Percentiles rank a stretch among this genome's conserved stretches.
Evolutionary conservation across 129 eudicot species (phyloP).

Genomic region (Ambrosia artemisiifolia): DNA sequence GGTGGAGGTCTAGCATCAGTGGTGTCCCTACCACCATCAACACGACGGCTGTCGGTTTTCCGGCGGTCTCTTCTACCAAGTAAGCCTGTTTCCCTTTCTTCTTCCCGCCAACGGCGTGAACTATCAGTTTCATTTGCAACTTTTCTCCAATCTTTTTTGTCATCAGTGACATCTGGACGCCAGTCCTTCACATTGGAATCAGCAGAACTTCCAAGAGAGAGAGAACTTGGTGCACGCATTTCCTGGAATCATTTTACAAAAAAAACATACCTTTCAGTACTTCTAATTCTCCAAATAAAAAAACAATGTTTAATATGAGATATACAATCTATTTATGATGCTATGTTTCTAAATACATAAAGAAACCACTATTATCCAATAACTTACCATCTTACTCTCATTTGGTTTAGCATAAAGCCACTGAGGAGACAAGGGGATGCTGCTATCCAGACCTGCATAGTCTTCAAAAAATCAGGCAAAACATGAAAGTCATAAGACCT

Average conservation of each 20-base stretch:
- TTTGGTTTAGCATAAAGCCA: conserved; percentile 93
- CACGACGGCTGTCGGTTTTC: conserved; percentile 74
- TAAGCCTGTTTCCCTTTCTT: conserved; percentile 98
- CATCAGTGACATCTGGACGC: conserved; percentile 73
- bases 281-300: not conserved
- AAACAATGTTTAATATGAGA: not conserved
- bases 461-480: conserved; percentile 38
- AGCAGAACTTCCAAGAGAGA: conserved; percentile 80
- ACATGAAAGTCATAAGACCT: not conserved
- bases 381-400: conserved; percentile 68
- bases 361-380: not conserved
- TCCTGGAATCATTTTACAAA: conserved; percentile 43
- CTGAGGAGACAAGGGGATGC: conserved; percentile 96
- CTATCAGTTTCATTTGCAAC: conserved; percentile 57
- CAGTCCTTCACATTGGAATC: conserved; percentile 73
- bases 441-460: conserved; percentile 64
- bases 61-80: conserved; percentile 90
- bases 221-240: conserved; percentile 75
- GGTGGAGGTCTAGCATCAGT: conserved; percentile 48
- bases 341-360: not conserved
- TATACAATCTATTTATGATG: not conserved
- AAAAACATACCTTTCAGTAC: not conserved
- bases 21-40: conserved; percentile 62
- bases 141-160: conserved; percentile 88
- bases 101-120: conserved; percentile 98